A percentile compares a stretch with the other conserved stretches of the same genome.
Evolutionary conservation across 73 alveolate genomes (phyloP).

Genomic region (Paramecium bursaria): DNA sequence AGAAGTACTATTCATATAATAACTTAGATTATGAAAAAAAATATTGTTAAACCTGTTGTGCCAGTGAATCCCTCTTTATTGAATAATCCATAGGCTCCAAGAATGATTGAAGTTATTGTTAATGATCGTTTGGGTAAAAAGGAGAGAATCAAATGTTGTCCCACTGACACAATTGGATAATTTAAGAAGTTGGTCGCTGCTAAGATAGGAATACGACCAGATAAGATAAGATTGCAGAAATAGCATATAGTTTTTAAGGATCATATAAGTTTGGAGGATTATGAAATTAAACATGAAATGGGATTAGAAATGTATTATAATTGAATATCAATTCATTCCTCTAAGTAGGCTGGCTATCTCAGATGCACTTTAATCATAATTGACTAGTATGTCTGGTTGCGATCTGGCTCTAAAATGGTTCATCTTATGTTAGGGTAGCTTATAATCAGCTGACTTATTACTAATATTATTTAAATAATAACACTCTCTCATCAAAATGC

Average conservation of each 20-base stretch:
- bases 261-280: constrained; percentile 93
- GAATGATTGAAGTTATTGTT: constrained; percentile 91
- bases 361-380: no score
- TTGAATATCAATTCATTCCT: constrained; percentile 70
- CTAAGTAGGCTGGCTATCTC: no score
- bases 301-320: constrained; percentile 91
- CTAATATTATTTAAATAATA: not conserved
- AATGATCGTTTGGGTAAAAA: constrained; percentile 93
- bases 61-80: constrained; percentile 42
- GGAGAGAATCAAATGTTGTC: constrained; percentile 92
- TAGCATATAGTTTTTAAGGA: constrained; percentile 90
- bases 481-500: constrained; percentile 9
- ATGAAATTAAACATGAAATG: constrained; percentile 92
- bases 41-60: constrained; percentile 28
- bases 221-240: constrained; percentile 89
- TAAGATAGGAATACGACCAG: constrained; percentile 91
- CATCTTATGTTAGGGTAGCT: no score
- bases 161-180: constrained; percentile 87
- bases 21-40: constrained; percentile 40
- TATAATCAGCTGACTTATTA: constrained; percentile 17
- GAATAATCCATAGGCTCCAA: constrained; percentile 61
- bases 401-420: no score
- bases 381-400: no score
- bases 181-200: constrained; percentile 91
- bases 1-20: not conserved